These are phyloP conservation scores for Mycena kentingensis DNA, from an alignment of 768 basidiomycete genomes.

Conservation along the genomic window DNA sequence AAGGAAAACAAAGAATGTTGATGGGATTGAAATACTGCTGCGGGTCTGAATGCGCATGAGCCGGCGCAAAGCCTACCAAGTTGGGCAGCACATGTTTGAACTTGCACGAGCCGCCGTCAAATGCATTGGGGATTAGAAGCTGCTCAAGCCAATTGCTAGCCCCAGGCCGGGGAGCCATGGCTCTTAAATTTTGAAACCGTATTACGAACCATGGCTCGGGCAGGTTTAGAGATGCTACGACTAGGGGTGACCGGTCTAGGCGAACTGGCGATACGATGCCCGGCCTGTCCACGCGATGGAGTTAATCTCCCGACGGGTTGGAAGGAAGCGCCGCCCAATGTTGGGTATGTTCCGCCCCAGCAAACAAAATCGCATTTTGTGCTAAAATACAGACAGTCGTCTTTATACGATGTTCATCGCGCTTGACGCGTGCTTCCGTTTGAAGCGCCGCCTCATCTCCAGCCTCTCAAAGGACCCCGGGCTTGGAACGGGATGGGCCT, in stretches of 20 bases:
- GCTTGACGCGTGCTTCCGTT: conserved; percentile 27
- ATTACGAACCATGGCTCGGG: too few relatives aligned
- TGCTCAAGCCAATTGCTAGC: too few relatives aligned
- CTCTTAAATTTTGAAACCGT: too few relatives aligned
- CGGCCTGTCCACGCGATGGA: conserved; percentile 36
- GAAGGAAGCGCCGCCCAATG: conserved; percentile 19
- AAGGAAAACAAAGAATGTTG: too few relatives aligned
- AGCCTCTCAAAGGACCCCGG: background rate
- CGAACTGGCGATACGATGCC: conserved; percentile 32
- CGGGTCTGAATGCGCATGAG: too few relatives aligned
- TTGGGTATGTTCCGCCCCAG: conserved; percentile 12
- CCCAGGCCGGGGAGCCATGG: too few relatives aligned
- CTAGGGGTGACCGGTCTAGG: conserved; percentile 32
- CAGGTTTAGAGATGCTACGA: too few relatives aligned
- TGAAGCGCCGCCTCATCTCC: conserved; percentile 13
- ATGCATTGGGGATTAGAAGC: too few relatives aligned
- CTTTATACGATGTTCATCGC: conserved; percentile 26
- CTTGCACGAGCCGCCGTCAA: too few relatives aligned
- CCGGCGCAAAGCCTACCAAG: too few relatives aligned
- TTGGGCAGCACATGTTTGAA: too few relatives aligned
- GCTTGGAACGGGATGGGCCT: conserved; percentile 7
- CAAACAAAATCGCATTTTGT: background rate
- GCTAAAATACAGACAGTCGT: conserved; percentile 16
- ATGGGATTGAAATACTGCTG: too few relatives aligned
- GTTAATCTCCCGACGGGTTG: conserved; percentile 32